Conservation (phyloP, 352 stramenopile species). For the Aphanomyces invadans region DNA sequence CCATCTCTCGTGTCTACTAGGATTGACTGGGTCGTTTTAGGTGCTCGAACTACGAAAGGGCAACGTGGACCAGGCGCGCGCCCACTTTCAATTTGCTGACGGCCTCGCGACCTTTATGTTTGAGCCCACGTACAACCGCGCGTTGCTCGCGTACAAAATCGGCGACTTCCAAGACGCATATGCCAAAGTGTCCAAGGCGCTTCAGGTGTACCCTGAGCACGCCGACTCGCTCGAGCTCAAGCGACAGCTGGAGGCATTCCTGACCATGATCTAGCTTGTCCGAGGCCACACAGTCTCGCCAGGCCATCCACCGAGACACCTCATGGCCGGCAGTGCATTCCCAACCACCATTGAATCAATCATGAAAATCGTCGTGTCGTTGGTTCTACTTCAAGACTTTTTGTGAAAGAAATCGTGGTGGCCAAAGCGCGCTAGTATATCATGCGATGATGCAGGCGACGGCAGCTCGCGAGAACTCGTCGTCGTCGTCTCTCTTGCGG, state of each 20-base stretch:
- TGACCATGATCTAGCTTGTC: conserved; percentile 14
- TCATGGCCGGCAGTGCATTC: too few species aligned
- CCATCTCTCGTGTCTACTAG: not conserved
- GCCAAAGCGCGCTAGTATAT: too few species aligned
- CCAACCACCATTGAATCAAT: too few species aligned
- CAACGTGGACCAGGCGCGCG: conserved; percentile 77
- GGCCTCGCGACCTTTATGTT: conserved; percentile 83
- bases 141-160: conserved; percentile 84
- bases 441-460: too few species aligned
- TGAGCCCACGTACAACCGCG: conserved; percentile 88
- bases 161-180: conserved; percentile 88
- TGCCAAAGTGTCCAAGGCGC: conserved; percentile 75
- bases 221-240: conserved; percentile 86
- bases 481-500: too few species aligned
- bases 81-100: conserved; percentile 76
- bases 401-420: too few species aligned
- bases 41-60: conserved; percentile 85
- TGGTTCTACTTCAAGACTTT: too few species aligned
- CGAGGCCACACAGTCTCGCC: too few species aligned
- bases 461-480: too few species aligned
- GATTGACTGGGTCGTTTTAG: too few species aligned
- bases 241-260: conserved; percentile 60
- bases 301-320: too few species aligned
- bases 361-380: too few species aligned
- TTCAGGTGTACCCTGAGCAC: conserved; percentile 72